Evolutionary conservation across 106 monocot species (phyloP), one percentile per base, ranked within the genome.

Genomic region (Allium cepa): DNA sequence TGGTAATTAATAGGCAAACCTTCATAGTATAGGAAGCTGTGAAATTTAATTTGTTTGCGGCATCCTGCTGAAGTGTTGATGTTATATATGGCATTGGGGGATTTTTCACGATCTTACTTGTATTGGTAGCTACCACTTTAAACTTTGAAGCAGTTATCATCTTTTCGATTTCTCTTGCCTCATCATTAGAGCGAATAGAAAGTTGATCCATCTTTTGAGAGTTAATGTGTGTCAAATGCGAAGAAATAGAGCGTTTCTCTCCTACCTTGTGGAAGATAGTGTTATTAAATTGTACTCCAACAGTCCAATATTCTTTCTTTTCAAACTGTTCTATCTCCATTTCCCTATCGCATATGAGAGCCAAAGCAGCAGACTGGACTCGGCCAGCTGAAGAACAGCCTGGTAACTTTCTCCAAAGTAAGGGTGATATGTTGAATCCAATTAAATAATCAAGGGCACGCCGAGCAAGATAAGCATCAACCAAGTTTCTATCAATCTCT

Each of bases 371-470:
- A 76, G 97, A 92, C 69, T 97, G 97, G 15, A 97, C 97, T 68
- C 97, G 88, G 53, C 97, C 97, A 77, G 97, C 97, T 59, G 92
- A 92, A 59, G 86, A 89, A 77, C 97, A 97, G 55, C 92, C 89
- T 50, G 97, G 97, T 72, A 96, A 68, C 68, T 97, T 97, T 66
- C 80, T 83, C 97, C 97, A 97, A 16, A 97, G 67, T 53, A 97
- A 70, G n/a, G 97, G 97, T 51, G 97, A 97, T 66, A 97, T 80
- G 68, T 75, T 92, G 66, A 97, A 97, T 28, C 97, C 97, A 79
- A 97, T 97, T 62, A 97, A 67, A 79, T 97, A 97, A 77, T 97
- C 97, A 66, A 97, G 84, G 27, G 92, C 88, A 55, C 97, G 88
- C 13, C 97, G 71, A 67, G 97, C 92, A 62, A 97, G 89, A 79